Conservation (phyloP, 1,284 basidiomycete species). For the Chalciporus piperatoides region DNA sequence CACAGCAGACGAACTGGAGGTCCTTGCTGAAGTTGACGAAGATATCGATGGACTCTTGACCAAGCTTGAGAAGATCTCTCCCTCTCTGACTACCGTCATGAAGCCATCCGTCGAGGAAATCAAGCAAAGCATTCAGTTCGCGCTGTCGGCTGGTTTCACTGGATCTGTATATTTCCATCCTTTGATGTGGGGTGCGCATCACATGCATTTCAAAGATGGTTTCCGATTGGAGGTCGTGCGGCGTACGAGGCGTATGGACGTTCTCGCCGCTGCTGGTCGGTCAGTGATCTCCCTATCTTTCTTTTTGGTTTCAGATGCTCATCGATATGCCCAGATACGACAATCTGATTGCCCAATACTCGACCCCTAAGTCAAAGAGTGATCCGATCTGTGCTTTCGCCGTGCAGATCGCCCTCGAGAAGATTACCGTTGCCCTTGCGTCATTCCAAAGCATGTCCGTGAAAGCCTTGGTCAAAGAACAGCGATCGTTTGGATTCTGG, state of each 20-base stretch:
- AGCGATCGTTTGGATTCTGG: constrained; percentile 83
- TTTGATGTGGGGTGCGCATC: constrained; percentile 63
- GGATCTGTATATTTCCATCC: constrained; percentile 67
- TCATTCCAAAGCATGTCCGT: constrained; percentile 70
- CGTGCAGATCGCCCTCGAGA: constrained; percentile 76
- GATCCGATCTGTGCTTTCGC: constrained; percentile 66
- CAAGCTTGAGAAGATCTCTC: constrained; percentile 60
- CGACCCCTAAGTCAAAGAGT: constrained; percentile 50
- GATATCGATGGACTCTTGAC: constrained; percentile 55
- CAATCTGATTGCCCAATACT: constrained; percentile 60
- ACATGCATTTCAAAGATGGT: constrained; percentile 67
- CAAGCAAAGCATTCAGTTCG: constrained; percentile 60
- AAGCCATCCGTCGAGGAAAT: constrained; percentile 57
- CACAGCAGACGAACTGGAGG: constrained; percentile 66
- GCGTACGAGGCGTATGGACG: constrained; percentile 63
- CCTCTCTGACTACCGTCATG: constrained; percentile 46
- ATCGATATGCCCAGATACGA: constrained; percentile 58
- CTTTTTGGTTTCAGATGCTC: not conserved
- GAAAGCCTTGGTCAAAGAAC: constrained; percentile 68
- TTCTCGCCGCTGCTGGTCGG: constrained; percentile 80
- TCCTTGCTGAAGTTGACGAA: constrained; percentile 59
- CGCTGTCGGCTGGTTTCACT: constrained; percentile 58
- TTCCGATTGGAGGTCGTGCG: constrained; percentile 73
- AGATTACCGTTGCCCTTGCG: constrained; percentile 70
- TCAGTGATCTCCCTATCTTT: constrained; percentile 33